Conservation (phyloP, 73 alveolate genomes). For the Paraurostyla sp. region DNA sequence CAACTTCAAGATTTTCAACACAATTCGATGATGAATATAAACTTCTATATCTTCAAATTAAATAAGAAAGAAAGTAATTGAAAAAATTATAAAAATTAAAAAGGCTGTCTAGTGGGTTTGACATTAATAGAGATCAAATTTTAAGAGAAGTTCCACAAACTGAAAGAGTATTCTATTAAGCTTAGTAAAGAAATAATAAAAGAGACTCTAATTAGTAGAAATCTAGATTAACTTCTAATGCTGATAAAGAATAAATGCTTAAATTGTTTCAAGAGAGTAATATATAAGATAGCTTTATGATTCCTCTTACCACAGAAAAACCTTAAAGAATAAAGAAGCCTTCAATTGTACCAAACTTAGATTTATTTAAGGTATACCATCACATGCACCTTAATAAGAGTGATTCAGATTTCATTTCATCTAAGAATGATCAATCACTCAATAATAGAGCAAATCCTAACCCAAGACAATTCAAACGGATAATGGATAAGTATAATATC, state of each 20-base stretch:
- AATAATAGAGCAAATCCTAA: too few relatives aligned
- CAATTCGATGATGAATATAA: slow-evolving; percentile 60
- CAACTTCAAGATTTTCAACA: slow-evolving; percentile 58
- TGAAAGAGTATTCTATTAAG: neutral
- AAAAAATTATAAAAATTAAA: neutral
- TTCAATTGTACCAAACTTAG: slow-evolving; percentile 12
- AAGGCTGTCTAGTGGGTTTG: neutral
- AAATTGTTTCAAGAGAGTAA: slow-evolving; percentile 1
- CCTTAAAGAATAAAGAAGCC: neutral
- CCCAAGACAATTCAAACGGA: too few relatives aligned
- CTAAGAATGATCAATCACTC: slow-evolving; percentile 1
- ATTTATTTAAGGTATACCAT: neutral
- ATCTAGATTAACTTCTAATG: neutral
- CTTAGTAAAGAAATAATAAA: neutral
- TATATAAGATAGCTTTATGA: neutral
- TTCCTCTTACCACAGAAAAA: neutral
- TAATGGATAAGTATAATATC: too few relatives aligned
- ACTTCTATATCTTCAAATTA: neutral
- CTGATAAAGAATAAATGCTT: neutral
- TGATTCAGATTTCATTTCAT: slow-evolving; percentile 25
- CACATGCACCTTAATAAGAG: too few relatives aligned
- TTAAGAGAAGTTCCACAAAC: neutral
- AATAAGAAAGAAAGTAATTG: slow-evolving; percentile 8
- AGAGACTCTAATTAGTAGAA: neutral
- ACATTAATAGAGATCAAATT: neutral